phyloP scores from a whole-genome alignment of 2,329 filamentous ascomycete species.

The Lecanoromycetidae sp. region DNA sequence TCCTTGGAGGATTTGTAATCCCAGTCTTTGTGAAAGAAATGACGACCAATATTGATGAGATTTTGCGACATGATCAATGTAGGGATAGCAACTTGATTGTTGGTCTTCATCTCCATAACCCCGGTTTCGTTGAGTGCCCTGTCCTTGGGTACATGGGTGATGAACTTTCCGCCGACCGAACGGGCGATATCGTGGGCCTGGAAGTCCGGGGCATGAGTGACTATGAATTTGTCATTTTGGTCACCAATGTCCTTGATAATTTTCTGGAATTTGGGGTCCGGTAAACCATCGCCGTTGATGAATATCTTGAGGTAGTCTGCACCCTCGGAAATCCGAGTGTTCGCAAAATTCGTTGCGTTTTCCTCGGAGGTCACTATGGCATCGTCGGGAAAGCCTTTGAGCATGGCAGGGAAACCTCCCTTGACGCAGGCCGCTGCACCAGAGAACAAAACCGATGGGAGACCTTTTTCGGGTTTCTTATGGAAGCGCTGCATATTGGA shows the following conservation, averaged over 20 bases:
- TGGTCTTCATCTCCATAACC: constrained; percentile 2
- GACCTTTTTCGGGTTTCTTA: background rate
- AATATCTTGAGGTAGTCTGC: constrained; percentile 7
- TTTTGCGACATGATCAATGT: constrained; percentile 14
- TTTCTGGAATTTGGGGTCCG: constrained; percentile 3
- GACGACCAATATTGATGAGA: background rate
- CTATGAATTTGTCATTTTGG: constrained; percentile 1
- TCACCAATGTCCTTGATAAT: background rate
- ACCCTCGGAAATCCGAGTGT: constrained; percentile 2
- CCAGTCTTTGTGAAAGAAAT: background rate
- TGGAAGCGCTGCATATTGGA: background rate
- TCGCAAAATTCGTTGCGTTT: background rate
- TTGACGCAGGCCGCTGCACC: background rate
- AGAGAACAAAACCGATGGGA: background rate
- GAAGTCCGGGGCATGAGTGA: constrained; percentile 14
- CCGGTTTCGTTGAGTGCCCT: background rate
- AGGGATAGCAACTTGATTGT: constrained; percentile 9
- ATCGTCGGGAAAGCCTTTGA: background rate
- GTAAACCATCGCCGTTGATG: constrained; percentile 1
- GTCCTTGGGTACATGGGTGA: constrained; percentile 13
- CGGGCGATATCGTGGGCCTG: constrained; percentile 6
- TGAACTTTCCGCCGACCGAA: constrained; percentile 10
- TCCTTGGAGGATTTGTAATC: constrained; percentile 2
- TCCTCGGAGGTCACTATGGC: background rate
- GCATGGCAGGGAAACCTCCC: background rate